These are phyloP conservation scores for Ophiobolus disseminans DNA, from an alignment of 2,329 filamentous ascomycete species.

Conservation along the genomic window DNA sequence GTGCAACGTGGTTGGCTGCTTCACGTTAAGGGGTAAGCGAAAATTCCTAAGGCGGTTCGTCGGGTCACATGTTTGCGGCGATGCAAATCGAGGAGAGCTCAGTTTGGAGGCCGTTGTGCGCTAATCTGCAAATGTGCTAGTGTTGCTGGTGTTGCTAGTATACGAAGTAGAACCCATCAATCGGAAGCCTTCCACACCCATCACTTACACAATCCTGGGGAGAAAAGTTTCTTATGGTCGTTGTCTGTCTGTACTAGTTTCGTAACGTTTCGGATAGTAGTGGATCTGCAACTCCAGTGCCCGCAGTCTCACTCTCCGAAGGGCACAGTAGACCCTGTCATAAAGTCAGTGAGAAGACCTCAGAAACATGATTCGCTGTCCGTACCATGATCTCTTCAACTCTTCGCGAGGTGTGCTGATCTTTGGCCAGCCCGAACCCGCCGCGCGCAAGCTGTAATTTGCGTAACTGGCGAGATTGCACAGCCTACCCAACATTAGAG, in stretches of 20 bases:
- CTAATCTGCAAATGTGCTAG: neutral
- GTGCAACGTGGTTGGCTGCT: no score
- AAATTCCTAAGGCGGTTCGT: no score
- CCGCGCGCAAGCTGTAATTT: constrained; percentile 7
- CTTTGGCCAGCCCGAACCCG: constrained; percentile 7
- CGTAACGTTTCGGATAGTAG: no score
- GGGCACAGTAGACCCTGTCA: no score
- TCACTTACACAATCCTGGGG: no score
- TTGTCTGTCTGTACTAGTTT: no score
- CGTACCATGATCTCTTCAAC: constrained; percentile 8
- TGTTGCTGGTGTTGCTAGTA: neutral
- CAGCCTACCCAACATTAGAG: neutral
- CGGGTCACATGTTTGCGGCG: neutral
- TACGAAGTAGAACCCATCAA: neutral
- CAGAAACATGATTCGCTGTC: no score
- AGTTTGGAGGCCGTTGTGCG: neutral
- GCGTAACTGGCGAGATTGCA: constrained; percentile 9
- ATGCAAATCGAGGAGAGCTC: neutral
- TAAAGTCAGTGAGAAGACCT: no score
- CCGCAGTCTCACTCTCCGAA: no score
- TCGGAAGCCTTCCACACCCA: no score
- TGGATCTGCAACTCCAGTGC: no score
- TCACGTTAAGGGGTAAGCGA: neutral
- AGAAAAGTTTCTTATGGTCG: no score
- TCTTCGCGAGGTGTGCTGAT: neutral